Percentiles rank a stretch among this genome's conserved stretches.
Evolutionary conservation across 2,329 filamentous ascomycete genomes (phyloP).

Genomic region (Trichophyton benhamiae): DNA sequence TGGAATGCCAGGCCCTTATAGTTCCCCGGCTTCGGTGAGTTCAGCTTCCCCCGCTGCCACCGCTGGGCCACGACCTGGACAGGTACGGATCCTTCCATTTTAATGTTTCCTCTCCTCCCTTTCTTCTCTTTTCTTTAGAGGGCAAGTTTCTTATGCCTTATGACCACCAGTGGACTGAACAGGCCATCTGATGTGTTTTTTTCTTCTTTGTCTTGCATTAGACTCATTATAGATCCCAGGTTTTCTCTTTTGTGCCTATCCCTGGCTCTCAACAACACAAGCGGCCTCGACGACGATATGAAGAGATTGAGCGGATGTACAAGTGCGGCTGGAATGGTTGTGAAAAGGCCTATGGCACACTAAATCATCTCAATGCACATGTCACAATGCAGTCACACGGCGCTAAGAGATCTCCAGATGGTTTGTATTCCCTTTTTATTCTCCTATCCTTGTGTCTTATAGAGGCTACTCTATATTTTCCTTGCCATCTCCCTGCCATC

Average conservation of each 20-base stretch:
- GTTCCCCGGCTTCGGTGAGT: slow-evolving; percentile 45
- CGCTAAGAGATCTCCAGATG: slow-evolving; percentile 88
- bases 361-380: slow-evolving; percentile 95
- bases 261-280: slow-evolving; percentile 96
- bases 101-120: not conserved
- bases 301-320: slow-evolving; percentile 99
- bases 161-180: slow-evolving; percentile 11
- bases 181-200: slow-evolving; percentile 16
- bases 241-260: slow-evolving; percentile 96
- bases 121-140: not conserved
- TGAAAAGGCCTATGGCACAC: slow-evolving; percentile 93
- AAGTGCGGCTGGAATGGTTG: slow-evolving; percentile 98
- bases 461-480: not conserved
- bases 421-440: slow-evolving; percentile 43
- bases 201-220: slow-evolving; percentile 12
- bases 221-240: slow-evolving; percentile 51
- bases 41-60: slow-evolving; percentile 48
- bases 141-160: slow-evolving; percentile 6
- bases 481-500: slow-evolving; percentile 20
- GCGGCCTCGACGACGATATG: slow-evolving; percentile 79
- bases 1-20: slow-evolving; percentile 33
- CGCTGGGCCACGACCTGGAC: slow-evolving; percentile 49
- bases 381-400: slow-evolving; percentile 99
- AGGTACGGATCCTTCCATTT: slow-evolving; percentile 39
- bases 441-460: slow-evolving; percentile 2